Base-by-base conservation (phyloP, 2,329 filamentous ascomycete species). In the Atkinsonella hypoxylon region DNA sequence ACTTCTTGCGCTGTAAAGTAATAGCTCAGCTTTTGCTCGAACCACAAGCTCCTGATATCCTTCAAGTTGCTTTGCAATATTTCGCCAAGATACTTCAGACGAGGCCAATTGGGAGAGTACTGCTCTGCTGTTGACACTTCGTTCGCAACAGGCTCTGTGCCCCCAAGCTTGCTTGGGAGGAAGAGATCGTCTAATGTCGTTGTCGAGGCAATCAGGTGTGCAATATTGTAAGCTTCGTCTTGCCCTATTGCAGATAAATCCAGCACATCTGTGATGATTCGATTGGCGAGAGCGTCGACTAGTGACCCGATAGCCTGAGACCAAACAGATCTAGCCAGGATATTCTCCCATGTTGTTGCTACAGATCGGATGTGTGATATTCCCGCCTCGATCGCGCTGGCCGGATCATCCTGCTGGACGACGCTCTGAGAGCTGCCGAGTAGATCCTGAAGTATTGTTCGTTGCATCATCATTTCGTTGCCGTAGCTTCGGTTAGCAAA, bases 41-140 rank as follows among this genome's bases (percentile, higher is more conserved):
- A 72, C 81, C 81, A 85, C 38, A 85, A 63, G 55, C 71, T 83
- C 51, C 71, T 72, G 51, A 85, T 76, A 54, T 84, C 81, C 54
- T 76, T 76, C 49, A 84, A 67, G 58, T 84, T 83, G 57, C 79
- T 82, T 67, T 85, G 81, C 56, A 85, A 67, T 30, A 84, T 75
- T 62, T 84, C 77, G 54, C 76, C 76, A 17, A 85, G 68, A 57
- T 78, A 84, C 64, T 83, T 79, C 53, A 85, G 70, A 46, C 80
- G 73, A 52, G 84, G 68, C 81, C 81, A 85, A 46, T 72, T 74
- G 2, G 73, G 69, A 4, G 79, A 78, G 55, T 82, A 83, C 59
- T 83, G 78, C 3, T 77, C 71, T 34, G 81, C 83, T 4, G 71
- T 64, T 4, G 79, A 77, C 1, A 79, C 63, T 34, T 73, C 71